These are phyloP conservation scores for Amanita polypyramis DNA, from an alignment of 768 basidiomycete species.

Conservation along the genomic window DNA sequence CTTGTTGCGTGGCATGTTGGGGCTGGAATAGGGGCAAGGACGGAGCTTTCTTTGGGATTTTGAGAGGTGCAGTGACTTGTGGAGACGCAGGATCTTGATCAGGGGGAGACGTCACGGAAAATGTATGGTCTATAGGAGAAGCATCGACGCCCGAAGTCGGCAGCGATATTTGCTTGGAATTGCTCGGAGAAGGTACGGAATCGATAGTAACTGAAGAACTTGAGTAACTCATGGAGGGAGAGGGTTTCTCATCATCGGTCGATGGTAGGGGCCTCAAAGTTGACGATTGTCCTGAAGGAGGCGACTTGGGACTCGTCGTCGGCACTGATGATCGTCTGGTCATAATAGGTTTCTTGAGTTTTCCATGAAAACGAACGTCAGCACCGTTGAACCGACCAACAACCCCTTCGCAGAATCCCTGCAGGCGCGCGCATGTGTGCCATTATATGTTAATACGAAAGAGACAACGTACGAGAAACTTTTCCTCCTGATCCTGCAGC, in stretches of 20 bases:
- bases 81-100: background rate
- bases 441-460: background rate
- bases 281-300: slow-evolving; percentile 1
- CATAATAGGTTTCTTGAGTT: slow-evolving; percentile 73
- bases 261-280: background rate
- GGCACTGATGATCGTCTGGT: slow-evolving; percentile 49
- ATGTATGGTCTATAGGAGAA: background rate
- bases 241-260: slow-evolving; percentile 11
- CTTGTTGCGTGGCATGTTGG: background rate
- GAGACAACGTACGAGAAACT: slow-evolving; percentile 47
- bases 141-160: background rate
- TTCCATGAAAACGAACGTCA: slow-evolving; percentile 60
- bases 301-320: slow-evolving; percentile 8
- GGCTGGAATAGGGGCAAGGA: background rate
- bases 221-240: slow-evolving; percentile 16
- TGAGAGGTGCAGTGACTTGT: background rate
- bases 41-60: background rate
- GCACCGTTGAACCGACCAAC: slow-evolving; percentile 61
- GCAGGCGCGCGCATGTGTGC: background rate
- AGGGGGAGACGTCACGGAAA: background rate
- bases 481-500: slow-evolving; percentile 36
- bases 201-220: slow-evolving; percentile 15
- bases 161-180: background rate
- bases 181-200: background rate
- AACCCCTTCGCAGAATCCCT: slow-evolving; percentile 86